phyloP scores from a whole-genome alignment of 148 eudicot genomes.

The Salicornia ramosissima region DNA sequence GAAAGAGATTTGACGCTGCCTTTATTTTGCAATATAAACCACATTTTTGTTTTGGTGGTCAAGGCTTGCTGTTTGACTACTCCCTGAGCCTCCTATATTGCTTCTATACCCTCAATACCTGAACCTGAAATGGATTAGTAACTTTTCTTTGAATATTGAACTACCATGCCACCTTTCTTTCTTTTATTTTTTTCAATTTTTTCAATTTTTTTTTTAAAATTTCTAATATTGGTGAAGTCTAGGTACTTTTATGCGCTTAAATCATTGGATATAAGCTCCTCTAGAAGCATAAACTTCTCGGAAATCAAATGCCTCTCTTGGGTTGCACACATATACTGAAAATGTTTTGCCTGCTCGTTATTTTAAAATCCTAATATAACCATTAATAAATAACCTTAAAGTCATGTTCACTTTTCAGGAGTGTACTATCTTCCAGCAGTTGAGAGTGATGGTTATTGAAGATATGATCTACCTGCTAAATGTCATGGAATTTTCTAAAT shows the following conservation, averaged over 20 bases:
- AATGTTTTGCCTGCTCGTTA: neutral
- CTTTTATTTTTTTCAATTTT: too few species aligned
- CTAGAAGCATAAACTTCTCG: neutral
- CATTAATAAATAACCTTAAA: neutral
- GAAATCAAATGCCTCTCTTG: neutral
- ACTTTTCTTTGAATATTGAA: neutral
- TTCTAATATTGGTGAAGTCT: too few species aligned
- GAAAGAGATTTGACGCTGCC: neutral
- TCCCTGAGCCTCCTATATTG: neutral
- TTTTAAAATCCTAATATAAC: neutral
- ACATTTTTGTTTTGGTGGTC: neutral
- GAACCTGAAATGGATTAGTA: neutral
- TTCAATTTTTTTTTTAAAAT: too few species aligned
- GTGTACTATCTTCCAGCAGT: constrained; percentile 46
- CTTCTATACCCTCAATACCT: neutral
- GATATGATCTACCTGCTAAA: constrained; percentile 88
- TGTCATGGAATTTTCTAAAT: constrained; percentile 50
- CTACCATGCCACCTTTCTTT: neutral
- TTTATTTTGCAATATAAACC: neutral
- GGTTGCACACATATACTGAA: neutral
- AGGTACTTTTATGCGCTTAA: neutral
- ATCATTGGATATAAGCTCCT: neutral
- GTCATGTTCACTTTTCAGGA: constrained; percentile 43
- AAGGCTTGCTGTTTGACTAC: neutral
- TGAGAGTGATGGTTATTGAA: constrained; percentile 81